A percentile compares a stretch with the other conserved stretches of the same genome.
Evolutionary conservation across 2,329 filamentous ascomycete species (phyloP).

Genomic region (Trichoderma breve): DNA sequence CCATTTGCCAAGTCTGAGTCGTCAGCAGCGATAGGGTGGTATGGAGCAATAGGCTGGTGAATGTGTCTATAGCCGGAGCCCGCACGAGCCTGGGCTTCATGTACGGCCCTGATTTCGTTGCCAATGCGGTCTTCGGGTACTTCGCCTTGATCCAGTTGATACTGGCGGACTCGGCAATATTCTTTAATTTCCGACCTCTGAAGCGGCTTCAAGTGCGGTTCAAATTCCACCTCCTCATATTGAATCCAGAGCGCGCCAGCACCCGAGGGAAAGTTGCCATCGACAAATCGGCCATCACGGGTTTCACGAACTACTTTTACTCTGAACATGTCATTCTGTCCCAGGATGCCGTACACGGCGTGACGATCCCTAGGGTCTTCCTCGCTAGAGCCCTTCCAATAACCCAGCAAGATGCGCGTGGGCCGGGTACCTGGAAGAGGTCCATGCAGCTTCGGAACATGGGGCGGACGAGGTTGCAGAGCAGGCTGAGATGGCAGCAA

Average conservation of each 20-base stretch:
- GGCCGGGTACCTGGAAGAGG: slow-evolving; percentile 53
- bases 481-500: slow-evolving; percentile 24
- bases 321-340: slow-evolving; percentile 62
- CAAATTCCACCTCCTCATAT: slow-evolving; percentile 60
- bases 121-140: slow-evolving; percentile 43
- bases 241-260: slow-evolving; percentile 62
- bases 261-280: slow-evolving; percentile 60
- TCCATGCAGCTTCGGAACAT: slow-evolving; percentile 29
- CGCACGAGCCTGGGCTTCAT: slow-evolving; percentile 48
- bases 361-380: slow-evolving; percentile 51
- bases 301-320: slow-evolving; percentile 61
- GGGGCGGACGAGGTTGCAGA: slow-evolving; percentile 6
- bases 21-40: slow-evolving; percentile 27
- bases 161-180: slow-evolving; percentile 60
- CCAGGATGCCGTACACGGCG: slow-evolving; percentile 61
- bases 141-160: slow-evolving; percentile 56
- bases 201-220: slow-evolving; percentile 53
- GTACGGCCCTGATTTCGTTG: slow-evolving; percentile 54
- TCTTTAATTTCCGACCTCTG: slow-evolving; percentile 59
- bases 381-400: slow-evolving; percentile 57
- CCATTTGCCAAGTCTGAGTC: slow-evolving; percentile 17
- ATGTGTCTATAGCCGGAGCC: slow-evolving; percentile 32
- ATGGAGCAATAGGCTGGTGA: slow-evolving; percentile 23
- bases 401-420: slow-evolving; percentile 57
- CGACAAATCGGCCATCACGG: slow-evolving; percentile 55